phyloP scores from a whole-genome alignment of 805 yeast genomes.

The Candida chauliodis region DNA sequence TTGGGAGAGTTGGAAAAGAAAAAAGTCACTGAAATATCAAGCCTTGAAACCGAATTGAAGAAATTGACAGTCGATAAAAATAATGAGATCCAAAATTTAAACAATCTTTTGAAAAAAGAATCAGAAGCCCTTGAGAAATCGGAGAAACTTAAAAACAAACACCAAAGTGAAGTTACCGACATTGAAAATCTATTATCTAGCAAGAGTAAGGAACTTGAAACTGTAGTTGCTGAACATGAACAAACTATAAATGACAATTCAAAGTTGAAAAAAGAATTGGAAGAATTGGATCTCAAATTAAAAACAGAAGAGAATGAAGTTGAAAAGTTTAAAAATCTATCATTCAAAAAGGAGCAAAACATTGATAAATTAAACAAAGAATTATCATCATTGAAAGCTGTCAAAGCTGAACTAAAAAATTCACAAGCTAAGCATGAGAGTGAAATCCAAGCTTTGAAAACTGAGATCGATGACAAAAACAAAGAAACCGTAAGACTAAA shows the following conservation, averaged over 20 bases:
- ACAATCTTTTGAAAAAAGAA: too few relatives aligned
- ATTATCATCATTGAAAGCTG: not conserved
- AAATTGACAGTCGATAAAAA: too few relatives aligned
- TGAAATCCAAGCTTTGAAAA: conserved; percentile 6
- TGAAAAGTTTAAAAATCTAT: not conserved
- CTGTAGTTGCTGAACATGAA: not conserved
- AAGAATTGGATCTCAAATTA: not conserved
- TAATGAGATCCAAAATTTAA: too few relatives aligned
- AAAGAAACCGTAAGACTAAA: conserved; percentile 16
- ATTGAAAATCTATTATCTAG: not conserved
- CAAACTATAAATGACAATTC: too few relatives aligned
- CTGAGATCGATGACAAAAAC: conserved; percentile 12
- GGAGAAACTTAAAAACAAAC: too few relatives aligned
- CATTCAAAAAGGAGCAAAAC: not conserved
- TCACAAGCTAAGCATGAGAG: not conserved
- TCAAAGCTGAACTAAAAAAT: conserved; percentile 5
- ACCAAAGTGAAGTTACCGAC: too few relatives aligned
- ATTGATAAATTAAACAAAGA: not conserved
- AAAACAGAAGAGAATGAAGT: not conserved
- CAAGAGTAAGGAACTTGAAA: not conserved
- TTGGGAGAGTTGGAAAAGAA: too few relatives aligned
- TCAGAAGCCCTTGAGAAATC: not conserved
- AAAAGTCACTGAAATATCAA: too few relatives aligned
- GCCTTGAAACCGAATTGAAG: too few relatives aligned
- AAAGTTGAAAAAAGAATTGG: not conserved